Percentiles rank a stretch among this genome's conserved stretches.
These are phyloP conservation scores for Torulaspora indica DNA, from an alignment of 805 yeast species.

Conservation along the genomic window DNA sequence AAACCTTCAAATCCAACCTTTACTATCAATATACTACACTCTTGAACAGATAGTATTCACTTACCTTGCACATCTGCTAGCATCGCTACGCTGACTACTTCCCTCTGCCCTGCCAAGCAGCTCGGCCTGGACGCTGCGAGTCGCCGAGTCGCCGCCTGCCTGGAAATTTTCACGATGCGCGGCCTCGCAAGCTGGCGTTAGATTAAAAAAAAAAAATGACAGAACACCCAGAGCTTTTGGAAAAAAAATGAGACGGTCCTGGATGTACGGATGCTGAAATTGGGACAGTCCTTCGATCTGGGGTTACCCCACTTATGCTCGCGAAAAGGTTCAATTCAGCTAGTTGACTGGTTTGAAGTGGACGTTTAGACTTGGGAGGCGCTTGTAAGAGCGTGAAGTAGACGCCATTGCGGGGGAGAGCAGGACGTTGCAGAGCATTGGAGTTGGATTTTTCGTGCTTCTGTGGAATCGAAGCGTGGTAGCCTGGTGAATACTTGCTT, in stretches of 20 bases:
- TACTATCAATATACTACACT: neutral
- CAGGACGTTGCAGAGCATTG: neutral
- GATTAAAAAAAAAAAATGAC: neutral
- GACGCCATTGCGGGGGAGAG: neutral
- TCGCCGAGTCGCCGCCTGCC: neutral
- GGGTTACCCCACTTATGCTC: conserved; percentile 4
- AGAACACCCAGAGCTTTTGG: conserved; percentile 1
- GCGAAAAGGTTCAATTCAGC: neutral
- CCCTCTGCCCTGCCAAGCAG: neutral
- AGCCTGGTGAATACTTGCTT: no score
- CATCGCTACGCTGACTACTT: neutral
- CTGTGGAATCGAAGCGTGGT: neutral
- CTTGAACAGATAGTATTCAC: conserved; percentile 2
- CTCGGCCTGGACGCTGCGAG: neutral
- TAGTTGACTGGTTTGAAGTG: neutral
- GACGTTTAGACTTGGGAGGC: neutral
- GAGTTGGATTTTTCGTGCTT: neutral
- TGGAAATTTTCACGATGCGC: neutral
- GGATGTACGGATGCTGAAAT: conserved; percentile 7
- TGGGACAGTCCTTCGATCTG: conserved; percentile 3
- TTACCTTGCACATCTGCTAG: neutral
- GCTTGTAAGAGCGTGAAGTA: neutral
- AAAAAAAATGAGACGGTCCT: neutral
- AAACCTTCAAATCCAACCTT: neutral
- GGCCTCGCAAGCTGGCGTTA: no score